These are phyloP conservation scores for Paraphoma chrysanthemicola DNA, from an alignment of 2,329 filamentous ascomycete species.

Conservation along the genomic window DNA sequence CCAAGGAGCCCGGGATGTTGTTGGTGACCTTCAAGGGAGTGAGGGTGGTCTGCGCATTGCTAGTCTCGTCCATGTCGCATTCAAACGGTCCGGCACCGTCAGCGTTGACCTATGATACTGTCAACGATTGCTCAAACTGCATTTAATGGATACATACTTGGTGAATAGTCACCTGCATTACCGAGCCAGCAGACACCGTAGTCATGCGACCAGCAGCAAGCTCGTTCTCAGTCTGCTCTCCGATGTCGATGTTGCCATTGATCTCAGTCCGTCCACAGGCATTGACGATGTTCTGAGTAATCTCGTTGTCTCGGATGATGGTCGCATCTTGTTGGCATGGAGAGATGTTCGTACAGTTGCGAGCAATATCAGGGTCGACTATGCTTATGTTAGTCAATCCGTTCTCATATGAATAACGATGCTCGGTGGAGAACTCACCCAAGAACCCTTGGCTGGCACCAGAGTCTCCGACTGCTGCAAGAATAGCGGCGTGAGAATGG, in stretches of 20 bases:
- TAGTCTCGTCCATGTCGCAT: slow-evolving; percentile 69
- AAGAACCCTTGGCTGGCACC: slow-evolving; percentile 43
- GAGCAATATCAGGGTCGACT: slow-evolving; percentile 43
- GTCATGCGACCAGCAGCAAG: slow-evolving; percentile 41
- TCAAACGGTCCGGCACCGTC: slow-evolving; percentile 71
- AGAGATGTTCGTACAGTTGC: slow-evolving; percentile 47
- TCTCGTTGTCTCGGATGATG: slow-evolving; percentile 47
- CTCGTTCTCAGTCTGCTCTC: slow-evolving; percentile 48
- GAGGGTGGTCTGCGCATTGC: slow-evolving; percentile 52
- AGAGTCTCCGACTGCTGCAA: slow-evolving; percentile 35
- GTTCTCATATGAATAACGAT: background rate
- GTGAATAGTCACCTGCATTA: slow-evolving; percentile 50
- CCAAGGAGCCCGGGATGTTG: slow-evolving; percentile 66
- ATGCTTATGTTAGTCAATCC: slow-evolving; percentile 4
- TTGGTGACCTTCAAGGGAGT: slow-evolving; percentile 62
- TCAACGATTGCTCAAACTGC: background rate
- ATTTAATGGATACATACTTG: slow-evolving; percentile 37
- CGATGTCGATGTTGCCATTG: slow-evolving; percentile 47
- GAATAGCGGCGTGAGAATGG: slow-evolving; percentile 40
- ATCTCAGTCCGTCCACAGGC: slow-evolving; percentile 47
- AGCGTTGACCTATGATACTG: slow-evolving; percentile 59
- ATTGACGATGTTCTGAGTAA: slow-evolving; percentile 48
- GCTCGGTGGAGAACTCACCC: slow-evolving; percentile 11
- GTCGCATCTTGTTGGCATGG: slow-evolving; percentile 48
- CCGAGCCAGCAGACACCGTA: slow-evolving; percentile 31